Percentiles rank a stretch among this genome's conserved stretches.
Evolutionary conservation across 1,284 basidiomycete species (phyloP).

Genomic region (Ceratobasidium sp.): DNA sequence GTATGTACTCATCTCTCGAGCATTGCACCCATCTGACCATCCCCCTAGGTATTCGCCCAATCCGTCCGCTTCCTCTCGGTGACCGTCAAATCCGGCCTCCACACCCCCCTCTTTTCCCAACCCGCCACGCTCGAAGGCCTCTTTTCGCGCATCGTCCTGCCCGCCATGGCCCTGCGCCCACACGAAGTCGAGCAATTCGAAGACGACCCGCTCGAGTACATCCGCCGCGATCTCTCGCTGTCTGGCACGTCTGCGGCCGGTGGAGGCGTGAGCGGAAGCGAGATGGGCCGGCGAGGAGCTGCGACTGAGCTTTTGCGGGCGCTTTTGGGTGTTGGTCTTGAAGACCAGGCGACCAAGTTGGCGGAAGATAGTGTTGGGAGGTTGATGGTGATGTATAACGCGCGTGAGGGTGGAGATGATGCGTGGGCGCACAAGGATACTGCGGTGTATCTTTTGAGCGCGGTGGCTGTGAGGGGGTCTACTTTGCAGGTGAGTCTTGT

Average conservation of each 20-base stretch:
- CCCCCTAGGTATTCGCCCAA: constrained; percentile 84
- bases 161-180: constrained; percentile 78
- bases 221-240: constrained; percentile 87
- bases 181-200: constrained; percentile 97
- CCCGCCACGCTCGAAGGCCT: constrained; percentile 84
- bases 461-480: constrained; percentile 87
- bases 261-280: constrained; percentile 58
- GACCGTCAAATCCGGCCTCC: constrained; percentile 87
- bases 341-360: constrained; percentile 85
- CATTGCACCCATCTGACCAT: constrained; percentile 57
- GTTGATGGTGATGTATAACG: constrained; percentile 63
- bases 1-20: constrained; percentile 55
- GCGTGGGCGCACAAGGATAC: constrained; percentile 97
- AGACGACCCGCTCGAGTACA: constrained; percentile 96
- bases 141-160: constrained; percentile 90
- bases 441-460: constrained; percentile 93
- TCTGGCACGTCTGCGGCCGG: constrained; percentile 59
- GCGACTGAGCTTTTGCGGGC: constrained; percentile 93
- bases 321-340: constrained; percentile 71
- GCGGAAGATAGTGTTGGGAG: constrained; percentile 87
- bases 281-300: constrained; percentile 86
- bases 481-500: constrained; percentile 72
- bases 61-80: constrained; percentile 92
- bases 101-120: constrained; percentile 74
- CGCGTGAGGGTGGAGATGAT: constrained; percentile 64